phyloP scores from a whole-genome alignment of 2,329 filamentous ascomycete species.

The Xylariales sp. region DNA sequence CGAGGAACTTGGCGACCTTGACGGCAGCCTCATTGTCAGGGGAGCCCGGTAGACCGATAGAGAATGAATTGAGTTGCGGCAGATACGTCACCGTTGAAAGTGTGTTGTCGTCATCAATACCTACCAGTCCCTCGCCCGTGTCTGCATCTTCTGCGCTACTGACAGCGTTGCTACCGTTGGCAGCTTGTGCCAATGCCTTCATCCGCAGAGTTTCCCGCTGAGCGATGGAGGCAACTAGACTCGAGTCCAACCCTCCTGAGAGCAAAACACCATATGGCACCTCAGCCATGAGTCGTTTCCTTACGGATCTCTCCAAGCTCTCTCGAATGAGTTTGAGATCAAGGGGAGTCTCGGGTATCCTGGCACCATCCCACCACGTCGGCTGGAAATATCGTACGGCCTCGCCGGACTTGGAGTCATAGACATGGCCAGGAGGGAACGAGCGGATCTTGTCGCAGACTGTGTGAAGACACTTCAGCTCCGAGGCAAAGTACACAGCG shows the following conservation, averaged over 20 bases:
- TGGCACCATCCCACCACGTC: conserved; percentile 81
- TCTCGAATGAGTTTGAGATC: conserved; percentile 79
- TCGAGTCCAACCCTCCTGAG: conserved; percentile 93
- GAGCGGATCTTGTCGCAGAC: conserved; percentile 93
- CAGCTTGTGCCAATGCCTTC: conserved; percentile 57
- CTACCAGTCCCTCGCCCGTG: conserved; percentile 70
- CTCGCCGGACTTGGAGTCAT: conserved; percentile 85
- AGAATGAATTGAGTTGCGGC: conserved; percentile 96
- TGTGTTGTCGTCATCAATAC: conserved; percentile 89
- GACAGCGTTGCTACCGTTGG: conserved; percentile 34
- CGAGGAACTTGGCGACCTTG: conserved; percentile 93
- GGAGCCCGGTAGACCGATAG: conserved; percentile 88
- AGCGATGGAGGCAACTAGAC: conserved; percentile 89
- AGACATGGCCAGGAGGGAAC: conserved; percentile 94
- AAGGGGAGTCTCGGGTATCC: conserved; percentile 72
- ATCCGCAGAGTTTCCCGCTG: conserved; percentile 84
- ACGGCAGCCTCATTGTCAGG: conserved; percentile 89
- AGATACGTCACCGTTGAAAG: conserved; percentile 86
- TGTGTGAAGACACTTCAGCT: conserved; percentile 87
- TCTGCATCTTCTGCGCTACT: conserved; percentile 47
- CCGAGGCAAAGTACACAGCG: conserved; percentile 92
- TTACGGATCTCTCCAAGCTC: conserved; percentile 82
- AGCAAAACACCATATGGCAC: conserved; percentile 95
- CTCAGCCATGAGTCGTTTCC: conserved; percentile 97
- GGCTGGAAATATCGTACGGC: conserved; percentile 88